These are phyloP conservation scores for Tagetes patula DNA, from an alignment of 129 eudicot species.

Conservation along the genomic window DNA sequence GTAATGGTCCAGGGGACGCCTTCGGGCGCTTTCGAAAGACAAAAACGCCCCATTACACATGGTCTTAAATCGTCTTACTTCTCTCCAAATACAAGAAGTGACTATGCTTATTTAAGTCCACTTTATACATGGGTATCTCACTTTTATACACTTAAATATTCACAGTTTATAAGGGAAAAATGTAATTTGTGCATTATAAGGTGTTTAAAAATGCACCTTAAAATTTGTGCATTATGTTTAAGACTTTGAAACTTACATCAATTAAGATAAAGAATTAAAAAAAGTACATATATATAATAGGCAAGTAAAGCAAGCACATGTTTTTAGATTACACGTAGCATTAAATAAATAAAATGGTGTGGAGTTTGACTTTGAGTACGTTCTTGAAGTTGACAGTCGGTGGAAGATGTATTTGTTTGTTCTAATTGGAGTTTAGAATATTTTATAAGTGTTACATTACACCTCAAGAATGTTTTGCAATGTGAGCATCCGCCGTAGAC, in stretches of 20 bases:
- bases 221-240: slow-evolving; percentile 15
- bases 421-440: slow-evolving; percentile 36
- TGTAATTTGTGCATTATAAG: too few relatives aligned
- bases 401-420: slow-evolving; percentile 37
- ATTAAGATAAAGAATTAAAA: neutral
- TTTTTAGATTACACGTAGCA: slow-evolving; percentile 38
- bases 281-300: neutral
- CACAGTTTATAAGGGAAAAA: too few relatives aligned
- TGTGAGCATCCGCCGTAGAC: slow-evolving; percentile 40
- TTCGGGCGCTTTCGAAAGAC: too few relatives aligned
- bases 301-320: slow-evolving; percentile 31
- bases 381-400: slow-evolving; percentile 45
- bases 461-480: slow-evolving; percentile 37
- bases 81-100: too few relatives aligned
- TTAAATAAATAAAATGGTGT: slow-evolving; percentile 19
- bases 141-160: too few relatives aligned
- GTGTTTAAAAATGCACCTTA: slow-evolving; percentile 12
- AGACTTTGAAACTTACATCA: slow-evolving; percentile 23
- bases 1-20: too few relatives aligned
- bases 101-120: too few relatives aligned
- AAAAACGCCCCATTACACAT: too few relatives aligned
- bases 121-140: too few relatives aligned
- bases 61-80: too few relatives aligned
- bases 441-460: slow-evolving; percentile 17
- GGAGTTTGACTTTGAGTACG: slow-evolving; percentile 37